phyloP scores from a whole-genome alignment of 2,329 filamentous ascomycete genomes.

The Fonsecaea multimorphosa region DNA sequence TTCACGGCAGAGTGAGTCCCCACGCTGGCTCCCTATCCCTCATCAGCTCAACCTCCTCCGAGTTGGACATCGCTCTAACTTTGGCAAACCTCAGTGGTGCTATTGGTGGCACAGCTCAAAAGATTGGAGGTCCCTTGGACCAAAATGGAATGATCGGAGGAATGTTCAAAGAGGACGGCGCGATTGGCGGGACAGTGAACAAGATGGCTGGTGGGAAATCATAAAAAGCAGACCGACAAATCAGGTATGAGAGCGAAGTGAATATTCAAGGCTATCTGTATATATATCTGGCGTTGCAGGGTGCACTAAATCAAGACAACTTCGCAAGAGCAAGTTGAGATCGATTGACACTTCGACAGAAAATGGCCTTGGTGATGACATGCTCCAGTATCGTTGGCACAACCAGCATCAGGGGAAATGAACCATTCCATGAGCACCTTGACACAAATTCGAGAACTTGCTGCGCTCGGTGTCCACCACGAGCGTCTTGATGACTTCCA shows the following conservation, averaged over 20 bases:
- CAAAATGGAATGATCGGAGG: constrained; percentile 21
- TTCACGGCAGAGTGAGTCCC: constrained; percentile 23
- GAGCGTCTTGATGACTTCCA: neutral
- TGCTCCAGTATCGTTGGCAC: neutral
- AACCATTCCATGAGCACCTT: constrained; percentile 11
- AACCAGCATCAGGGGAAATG: neutral
- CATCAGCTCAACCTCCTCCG: neutral
- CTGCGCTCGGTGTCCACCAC: constrained; percentile 10
- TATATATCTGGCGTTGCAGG: neutral
- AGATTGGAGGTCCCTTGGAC: constrained; percentile 25
- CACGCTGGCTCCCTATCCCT: neutral
- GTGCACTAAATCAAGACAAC: neutral
- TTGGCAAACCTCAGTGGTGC: constrained; percentile 4
- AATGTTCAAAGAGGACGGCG: constrained; percentile 19
- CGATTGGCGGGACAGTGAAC: constrained; percentile 31
- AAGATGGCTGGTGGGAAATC: constrained; percentile 22
- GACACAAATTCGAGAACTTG: constrained; percentile 4
- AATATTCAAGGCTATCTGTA: neutral
- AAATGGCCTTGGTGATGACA: neutral
- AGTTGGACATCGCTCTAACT: neutral
- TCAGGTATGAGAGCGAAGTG: neutral
- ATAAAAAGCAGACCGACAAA: neutral
- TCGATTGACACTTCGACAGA: neutral
- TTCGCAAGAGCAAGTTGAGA: neutral
- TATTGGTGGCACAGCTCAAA: constrained; percentile 26